A percentile compares a stretch with the other conserved stretches of the same genome.
Evolutionary conservation across 306 rosid species (phyloP).

Genomic region (Phaseolus lunatus): DNA sequence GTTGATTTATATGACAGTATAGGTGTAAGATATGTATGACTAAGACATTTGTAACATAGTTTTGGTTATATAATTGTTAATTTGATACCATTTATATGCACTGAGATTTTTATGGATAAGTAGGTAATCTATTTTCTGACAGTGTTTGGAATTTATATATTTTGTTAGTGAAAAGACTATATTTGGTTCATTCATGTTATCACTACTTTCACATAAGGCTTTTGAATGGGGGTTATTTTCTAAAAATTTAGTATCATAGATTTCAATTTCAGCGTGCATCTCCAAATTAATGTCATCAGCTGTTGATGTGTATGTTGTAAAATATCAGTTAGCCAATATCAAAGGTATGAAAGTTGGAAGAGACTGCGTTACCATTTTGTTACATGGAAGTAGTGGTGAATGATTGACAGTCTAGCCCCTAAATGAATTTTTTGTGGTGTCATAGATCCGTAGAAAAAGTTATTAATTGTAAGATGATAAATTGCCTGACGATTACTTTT

Average conservation of each 20-base stretch:
- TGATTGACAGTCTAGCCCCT: not conserved
- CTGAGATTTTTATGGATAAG: not conserved
- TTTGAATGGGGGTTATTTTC: constrained; percentile 1
- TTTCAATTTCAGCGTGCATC: constrained; percentile 4
- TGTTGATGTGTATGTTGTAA: not conserved
- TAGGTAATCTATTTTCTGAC: not conserved
- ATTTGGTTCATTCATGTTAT: constrained; percentile 10
- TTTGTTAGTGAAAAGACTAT: not conserved
- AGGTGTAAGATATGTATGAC: not conserved
- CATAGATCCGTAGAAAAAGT: not conserved
- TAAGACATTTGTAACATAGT: not conserved
- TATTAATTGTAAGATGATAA: not conserved
- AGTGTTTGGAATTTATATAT: not conserved
- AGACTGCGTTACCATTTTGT: not conserved
- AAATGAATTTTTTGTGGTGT: not conserved
- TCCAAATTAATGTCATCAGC: not conserved
- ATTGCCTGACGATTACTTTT: not conserved
- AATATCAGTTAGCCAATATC: not conserved
- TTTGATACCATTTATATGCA: constrained; percentile 1
- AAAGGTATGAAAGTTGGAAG: not conserved
- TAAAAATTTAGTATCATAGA: not conserved
- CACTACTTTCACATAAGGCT: not conserved
- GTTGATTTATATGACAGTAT: constrained; percentile 3
- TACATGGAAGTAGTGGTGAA: not conserved
- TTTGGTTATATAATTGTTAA: constrained; percentile 23